These are phyloP conservation scores for Tylopilus vinaceipallidus DNA, from an alignment of 768 basidiomycete genomes.

Conservation along the genomic window DNA sequence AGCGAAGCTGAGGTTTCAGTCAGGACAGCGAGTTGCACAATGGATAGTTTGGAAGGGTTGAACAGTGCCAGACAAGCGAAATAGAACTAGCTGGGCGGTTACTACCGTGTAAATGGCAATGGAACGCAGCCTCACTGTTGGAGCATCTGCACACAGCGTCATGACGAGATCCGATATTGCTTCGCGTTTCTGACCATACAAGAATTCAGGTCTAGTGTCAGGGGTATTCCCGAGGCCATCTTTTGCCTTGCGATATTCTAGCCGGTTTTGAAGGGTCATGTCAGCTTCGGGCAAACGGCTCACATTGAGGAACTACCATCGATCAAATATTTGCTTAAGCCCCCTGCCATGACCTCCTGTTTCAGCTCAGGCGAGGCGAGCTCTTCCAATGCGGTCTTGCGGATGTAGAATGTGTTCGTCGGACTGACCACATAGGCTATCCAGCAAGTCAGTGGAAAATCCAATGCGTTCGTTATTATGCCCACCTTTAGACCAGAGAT, in stretches of 20 bases:
- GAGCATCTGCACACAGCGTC: constrained; percentile 14
- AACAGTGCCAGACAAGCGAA: constrained; percentile 28
- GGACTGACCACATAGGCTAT: constrained; percentile 21
- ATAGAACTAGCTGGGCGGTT: constrained; percentile 20
- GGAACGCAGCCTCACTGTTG: constrained; percentile 12
- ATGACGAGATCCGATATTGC: constrained; percentile 5
- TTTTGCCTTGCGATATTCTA: constrained; percentile 23
- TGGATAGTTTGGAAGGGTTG: constrained; percentile 25
- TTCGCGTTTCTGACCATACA: constrained; percentile 8
- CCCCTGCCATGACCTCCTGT: constrained; percentile 25
- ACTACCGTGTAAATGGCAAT: background rate
- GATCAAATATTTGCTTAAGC: constrained; percentile 10
- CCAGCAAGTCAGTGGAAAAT: background rate
- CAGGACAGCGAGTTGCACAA: constrained; percentile 32
- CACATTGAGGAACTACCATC: constrained; percentile 6
- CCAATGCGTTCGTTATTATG: background rate
- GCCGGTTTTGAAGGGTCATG: background rate
- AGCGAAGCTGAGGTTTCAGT: constrained; percentile 26
- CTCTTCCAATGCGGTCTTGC: constrained; percentile 19
- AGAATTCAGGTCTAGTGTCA: constrained; percentile 6
- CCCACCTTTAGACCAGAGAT: constrained; percentile 24
- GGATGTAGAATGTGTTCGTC: constrained; percentile 18
- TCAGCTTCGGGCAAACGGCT: background rate
- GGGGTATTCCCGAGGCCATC: constrained; percentile 18
- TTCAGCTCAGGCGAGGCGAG: constrained; percentile 10